Percentiles rank a stretch among this genome's conserved stretches.
Conservation (phyloP, 2,329 filamentous ascomycete species). For the Parascedosporium putredinis region DNA sequence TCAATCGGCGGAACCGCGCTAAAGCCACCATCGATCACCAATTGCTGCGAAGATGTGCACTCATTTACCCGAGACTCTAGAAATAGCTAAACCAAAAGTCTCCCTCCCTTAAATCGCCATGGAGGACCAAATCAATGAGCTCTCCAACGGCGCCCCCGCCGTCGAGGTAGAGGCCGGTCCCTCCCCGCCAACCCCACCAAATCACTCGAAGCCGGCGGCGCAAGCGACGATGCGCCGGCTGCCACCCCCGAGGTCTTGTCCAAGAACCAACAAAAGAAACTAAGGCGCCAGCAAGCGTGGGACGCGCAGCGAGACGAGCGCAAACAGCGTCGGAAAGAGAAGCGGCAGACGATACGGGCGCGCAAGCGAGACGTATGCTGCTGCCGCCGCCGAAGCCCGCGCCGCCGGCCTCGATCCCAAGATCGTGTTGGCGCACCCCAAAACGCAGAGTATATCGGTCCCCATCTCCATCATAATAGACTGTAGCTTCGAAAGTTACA, state of each 20-base stretch:
- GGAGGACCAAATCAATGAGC: not conserved
- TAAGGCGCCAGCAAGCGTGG: slow-evolving; percentile 62
- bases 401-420: slow-evolving; percentile 31
- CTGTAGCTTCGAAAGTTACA: slow-evolving; percentile 83
- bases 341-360: slow-evolving; percentile 35
- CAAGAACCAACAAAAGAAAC: slow-evolving; percentile 78
- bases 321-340: slow-evolving; percentile 43
- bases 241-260: not conserved
- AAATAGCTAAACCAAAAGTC: not conserved
- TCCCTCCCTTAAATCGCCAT: slow-evolving; percentile 2
- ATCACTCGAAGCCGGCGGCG: not conserved
- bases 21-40: not conserved
- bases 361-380: slow-evolving; percentile 39
- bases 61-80: not conserved
- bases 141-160: not conserved
- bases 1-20: not conserved
- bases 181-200: slow-evolving; percentile 1
- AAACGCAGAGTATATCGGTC: slow-evolving; percentile 39
- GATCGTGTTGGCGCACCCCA: slow-evolving; percentile 21
- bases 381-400: slow-evolving; percentile 33
- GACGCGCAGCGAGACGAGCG: slow-evolving; percentile 58
- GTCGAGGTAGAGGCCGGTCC: not conserved
- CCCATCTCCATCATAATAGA: slow-evolving; percentile 79
- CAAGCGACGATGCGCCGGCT: not conserved
- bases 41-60: not conserved